These are phyloP conservation scores for Phoma sp. DNA, from an alignment of 2,329 filamentous ascomycete genomes.

Conservation along the genomic window DNA sequence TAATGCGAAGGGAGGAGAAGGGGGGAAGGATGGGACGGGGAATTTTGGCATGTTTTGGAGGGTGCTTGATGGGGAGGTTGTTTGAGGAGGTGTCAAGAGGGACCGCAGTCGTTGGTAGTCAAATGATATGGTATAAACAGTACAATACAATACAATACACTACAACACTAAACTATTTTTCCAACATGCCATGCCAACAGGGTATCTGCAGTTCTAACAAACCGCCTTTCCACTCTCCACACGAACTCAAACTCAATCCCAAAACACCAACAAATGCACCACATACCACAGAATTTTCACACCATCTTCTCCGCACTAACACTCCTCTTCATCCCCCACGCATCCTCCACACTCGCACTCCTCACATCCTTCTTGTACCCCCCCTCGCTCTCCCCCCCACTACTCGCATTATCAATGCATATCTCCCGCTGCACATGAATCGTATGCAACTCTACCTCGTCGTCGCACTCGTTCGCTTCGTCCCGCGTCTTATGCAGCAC, in stretches of 20 bases:
- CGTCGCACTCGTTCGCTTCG: slow-evolving; percentile 11
- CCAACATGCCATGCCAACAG: no score
- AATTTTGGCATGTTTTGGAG: slow-evolving; percentile 60
- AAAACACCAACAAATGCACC: not conserved
- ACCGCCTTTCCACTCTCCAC: no score
- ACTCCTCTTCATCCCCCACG: slow-evolving; percentile 2
- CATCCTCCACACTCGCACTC: slow-evolving; percentile 1
- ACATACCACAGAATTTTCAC: no score
- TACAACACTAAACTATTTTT: no score
- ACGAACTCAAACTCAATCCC: no score
- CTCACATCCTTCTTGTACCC: slow-evolving; percentile 6
- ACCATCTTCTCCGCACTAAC: slow-evolving; percentile 21
- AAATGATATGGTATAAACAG: no score
- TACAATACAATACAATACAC: no score
- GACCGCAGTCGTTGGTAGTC: no score
- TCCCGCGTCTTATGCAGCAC: not conserved
- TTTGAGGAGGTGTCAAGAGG: slow-evolving; percentile 2
- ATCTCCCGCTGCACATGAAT: slow-evolving; percentile 21
- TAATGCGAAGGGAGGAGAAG: slow-evolving; percentile 35
- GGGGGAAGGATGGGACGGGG: slow-evolving; percentile 49
- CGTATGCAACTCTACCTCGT: slow-evolving; percentile 26
- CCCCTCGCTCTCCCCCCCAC: not conserved
- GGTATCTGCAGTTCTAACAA: no score
- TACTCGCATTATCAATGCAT: not conserved
- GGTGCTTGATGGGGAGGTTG: slow-evolving; percentile 34